Evolutionary conservation across 2,329 filamentous ascomycete species (phyloP), one percentile per base, ranked within the genome.

Genomic region (Coniella lustricola): DNA sequence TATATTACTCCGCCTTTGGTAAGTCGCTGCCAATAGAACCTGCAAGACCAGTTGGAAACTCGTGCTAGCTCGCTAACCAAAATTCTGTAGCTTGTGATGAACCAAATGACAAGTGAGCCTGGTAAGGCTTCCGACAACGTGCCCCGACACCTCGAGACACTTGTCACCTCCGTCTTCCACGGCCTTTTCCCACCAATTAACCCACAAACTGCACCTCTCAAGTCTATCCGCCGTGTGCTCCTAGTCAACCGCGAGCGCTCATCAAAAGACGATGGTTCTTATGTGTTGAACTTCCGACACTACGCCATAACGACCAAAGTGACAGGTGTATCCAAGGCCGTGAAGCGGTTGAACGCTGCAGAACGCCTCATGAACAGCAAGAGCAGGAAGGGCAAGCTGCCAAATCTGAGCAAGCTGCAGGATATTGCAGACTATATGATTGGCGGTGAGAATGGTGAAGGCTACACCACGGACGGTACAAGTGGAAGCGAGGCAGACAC

Each of bases 391-490:
- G 82, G 83, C 47, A 80, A 76, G 3, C 72, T 98, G 51, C 93
- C 93, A 3, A 95, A 98, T 59, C 75, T 98, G 0, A 87, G 90
- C 43, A 90, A 87, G 64, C 75, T 98, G 9, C 84, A 93, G 58
- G 93, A 98, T 65, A 91, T 96, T 32, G 85, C 91, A 9, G 93
- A 98, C 63, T 98, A 90, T 64, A 84, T 98, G 67, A 84, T 95
- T 33, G 90, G 94, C 48, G 84, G 82, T 3, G 88, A 87, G 35
- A 78, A 79, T 17, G 84, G 82, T 13, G 74, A 80, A 16, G 89
- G 91, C 3, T 98, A 97, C 67, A 86, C 90, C 58, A 93, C 88
- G 4, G 91, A 93, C 50, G 79, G 69, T 17, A 85, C 82, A 1
- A 95, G 88, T 55, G 93, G 94, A 49, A 95, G 88, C 35, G 93